A percentile compares a stretch with the other conserved stretches of the same genome.
Evolutionary conservation across 768 basidiomycete genomes (phyloP).

Genomic region (Tricholoma flavovirens): DNA sequence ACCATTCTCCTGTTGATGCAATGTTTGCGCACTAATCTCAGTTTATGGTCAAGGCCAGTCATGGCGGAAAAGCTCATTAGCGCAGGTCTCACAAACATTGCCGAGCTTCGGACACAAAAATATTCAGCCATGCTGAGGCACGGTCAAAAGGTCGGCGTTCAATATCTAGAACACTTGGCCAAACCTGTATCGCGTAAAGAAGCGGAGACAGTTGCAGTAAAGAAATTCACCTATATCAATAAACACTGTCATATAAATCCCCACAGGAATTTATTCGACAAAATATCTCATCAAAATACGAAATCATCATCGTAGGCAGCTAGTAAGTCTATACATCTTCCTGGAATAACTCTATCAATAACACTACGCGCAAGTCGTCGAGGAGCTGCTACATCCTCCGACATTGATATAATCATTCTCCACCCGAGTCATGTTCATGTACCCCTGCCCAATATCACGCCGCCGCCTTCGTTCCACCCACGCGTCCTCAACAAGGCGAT

Average conservation of each 20-base stretch:
- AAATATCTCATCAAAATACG: slow-evolving; percentile 41
- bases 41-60: slow-evolving; percentile 15
- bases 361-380: slow-evolving; percentile 39
- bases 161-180: slow-evolving; percentile 35
- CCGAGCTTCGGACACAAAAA: slow-evolving; percentile 33
- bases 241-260: neutral
- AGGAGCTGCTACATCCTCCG: slow-evolving; percentile 27
- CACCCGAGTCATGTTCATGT: slow-evolving; percentile 41
- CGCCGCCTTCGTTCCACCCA: slow-evolving; percentile 6
- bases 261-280: slow-evolving; percentile 44
- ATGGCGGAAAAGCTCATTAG: slow-evolving; percentile 42
- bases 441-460: slow-evolving; percentile 27
- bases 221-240: slow-evolving; percentile 6
- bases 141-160: slow-evolving; percentile 31
- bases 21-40: neutral
- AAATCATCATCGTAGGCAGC: slow-evolving; percentile 45
- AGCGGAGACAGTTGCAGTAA: slow-evolving; percentile 41
- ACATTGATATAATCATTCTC: slow-evolving; percentile 38
- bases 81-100: slow-evolving; percentile 42
- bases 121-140: slow-evolving; percentile 34
- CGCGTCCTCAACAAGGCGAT: neutral
- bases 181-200: slow-evolving; percentile 32
- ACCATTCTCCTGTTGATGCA: neutral
- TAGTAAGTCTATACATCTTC: slow-evolving; percentile 38
- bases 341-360: neutral